phyloP scores from a whole-genome alignment of 306 rosid genomes.

The Lathyrus aphaca region DNA sequence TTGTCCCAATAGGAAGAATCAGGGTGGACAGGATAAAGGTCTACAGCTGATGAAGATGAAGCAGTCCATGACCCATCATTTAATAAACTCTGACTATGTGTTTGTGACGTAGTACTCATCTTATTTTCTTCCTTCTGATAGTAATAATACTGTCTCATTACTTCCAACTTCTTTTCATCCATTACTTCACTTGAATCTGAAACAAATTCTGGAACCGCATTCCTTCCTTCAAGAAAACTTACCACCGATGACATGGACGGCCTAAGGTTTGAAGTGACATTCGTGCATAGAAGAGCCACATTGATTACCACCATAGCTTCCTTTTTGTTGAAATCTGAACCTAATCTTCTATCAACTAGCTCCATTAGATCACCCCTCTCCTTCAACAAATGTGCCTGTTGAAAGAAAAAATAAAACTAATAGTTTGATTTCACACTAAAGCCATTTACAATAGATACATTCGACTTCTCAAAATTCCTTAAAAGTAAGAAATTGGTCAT shows the following conservation, averaged over 20 bases:
- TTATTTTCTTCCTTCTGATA: slow-evolving; percentile 19
- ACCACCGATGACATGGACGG: slow-evolving; percentile 42
- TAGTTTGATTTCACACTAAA: not conserved
- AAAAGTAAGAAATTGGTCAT: not conserved
- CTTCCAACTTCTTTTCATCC: slow-evolving; percentile 36
- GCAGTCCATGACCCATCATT: not conserved
- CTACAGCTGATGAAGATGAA: slow-evolving; percentile 25
- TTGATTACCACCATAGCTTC: slow-evolving; percentile 34
- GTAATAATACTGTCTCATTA: slow-evolving; percentile 41
- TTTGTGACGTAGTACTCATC: not conserved
- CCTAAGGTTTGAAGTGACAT: slow-evolving; percentile 23
- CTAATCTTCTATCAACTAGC: slow-evolving; percentile 38
- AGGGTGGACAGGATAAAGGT: not conserved
- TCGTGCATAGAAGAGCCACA: slow-evolving; percentile 46
- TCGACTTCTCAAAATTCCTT: not conserved
- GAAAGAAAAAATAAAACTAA: not conserved
- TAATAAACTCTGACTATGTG: not conserved
- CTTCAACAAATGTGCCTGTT: slow-evolving; percentile 42
- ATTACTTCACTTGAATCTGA: slow-evolving; percentile 32
- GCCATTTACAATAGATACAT: not conserved
- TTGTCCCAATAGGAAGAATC: slow-evolving; percentile 1
- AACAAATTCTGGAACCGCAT: slow-evolving; percentile 15
- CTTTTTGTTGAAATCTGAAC: slow-evolving; percentile 34
- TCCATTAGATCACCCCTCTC: slow-evolving; percentile 39
- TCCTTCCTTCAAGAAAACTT: slow-evolving; percentile 44